Evolutionary conservation across 108 stramenopile genomes (phyloP), one percentile per base, ranked within the genome.

Genomic region (Epipyxis sp.): DNA sequence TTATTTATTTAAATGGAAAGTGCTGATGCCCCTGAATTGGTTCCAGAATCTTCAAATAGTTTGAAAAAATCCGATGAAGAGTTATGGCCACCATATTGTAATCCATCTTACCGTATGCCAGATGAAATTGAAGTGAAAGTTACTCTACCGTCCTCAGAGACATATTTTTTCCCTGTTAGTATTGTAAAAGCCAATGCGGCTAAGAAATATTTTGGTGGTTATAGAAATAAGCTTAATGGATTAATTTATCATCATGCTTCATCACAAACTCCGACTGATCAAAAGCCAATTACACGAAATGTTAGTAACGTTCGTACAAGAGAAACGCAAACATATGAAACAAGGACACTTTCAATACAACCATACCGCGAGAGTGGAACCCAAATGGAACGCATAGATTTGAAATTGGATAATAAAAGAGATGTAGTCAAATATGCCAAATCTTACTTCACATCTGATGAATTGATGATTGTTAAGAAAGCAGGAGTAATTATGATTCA

Each of bases 161-260:
- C 72, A 40, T 74, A 80, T 40, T 39, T 59, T n/a, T 50, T 83
- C 29, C 2, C 42, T 0, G 82, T 83, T 40, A 50, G 39, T 43
- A 37, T 83, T 2, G 79, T 82, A 45, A 79, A 80, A n/a, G 77
- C 41, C 44, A 57, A 20, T 40, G 35, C 29, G 42, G 0, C 42
- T 0, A 90, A 90, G 59, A 42, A 81, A 34, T 90, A 85, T 62
- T 45, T 86, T 20, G 89, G 89, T 1, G 89, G 89, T 2, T 87
- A 86, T 67, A 67, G 86, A 42, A 71, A 89, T 74, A 86, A 80
- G 76, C n/a, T 40, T 3, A 89, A 71, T 0, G 87, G 88, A 0
- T 44, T 27, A 0, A 40, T 86, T 0, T 89, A 82, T 44, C 89
- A 89, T 80, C 88, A 90, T 67, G 88, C 88, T 10, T 46, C 68